A percentile compares a stretch with the other conserved stretches of the same genome.
Conservation (phyloP, 305 asterid species). For the Withania somnifera region DNA sequence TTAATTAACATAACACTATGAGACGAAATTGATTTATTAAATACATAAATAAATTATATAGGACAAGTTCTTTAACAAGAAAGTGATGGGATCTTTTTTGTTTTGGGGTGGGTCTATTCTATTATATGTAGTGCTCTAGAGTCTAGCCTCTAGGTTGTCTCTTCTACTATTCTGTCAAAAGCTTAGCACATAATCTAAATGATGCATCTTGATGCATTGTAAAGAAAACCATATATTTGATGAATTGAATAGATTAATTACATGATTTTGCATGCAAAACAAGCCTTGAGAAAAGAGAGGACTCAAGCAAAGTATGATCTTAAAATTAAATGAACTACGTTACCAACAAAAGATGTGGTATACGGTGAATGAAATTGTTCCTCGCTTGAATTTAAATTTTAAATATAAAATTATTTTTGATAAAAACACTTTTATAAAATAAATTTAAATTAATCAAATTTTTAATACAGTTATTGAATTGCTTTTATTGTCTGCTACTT, state of each 20-base stretch:
- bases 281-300: slow-evolving; percentile 13
- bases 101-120: neutral
- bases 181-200: neutral
- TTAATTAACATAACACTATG: neutral
- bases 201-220: neutral
- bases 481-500: slow-evolving; percentile 4
- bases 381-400: too few species aligned
- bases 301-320: slow-evolving; percentile 10
- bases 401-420: too few species aligned
- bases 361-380: too few species aligned
- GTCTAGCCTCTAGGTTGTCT: neutral
- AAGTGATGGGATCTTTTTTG: neutral
- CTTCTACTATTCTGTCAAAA: neutral
- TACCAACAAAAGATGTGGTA: too few species aligned
- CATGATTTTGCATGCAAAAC: slow-evolving; percentile 9
- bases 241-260: neutral
- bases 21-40: neutral
- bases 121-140: neutral
- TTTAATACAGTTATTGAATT: too few species aligned
- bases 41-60: neutral
- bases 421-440: too few species aligned
- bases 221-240: neutral
- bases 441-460: too few species aligned
- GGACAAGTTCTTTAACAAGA: neutral
- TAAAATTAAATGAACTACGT: slow-evolving; percentile 26